Evolutionary conservation across 2,329 filamentous ascomycete species (phyloP).

Genomic region (Phialophora macrospora): DNA sequence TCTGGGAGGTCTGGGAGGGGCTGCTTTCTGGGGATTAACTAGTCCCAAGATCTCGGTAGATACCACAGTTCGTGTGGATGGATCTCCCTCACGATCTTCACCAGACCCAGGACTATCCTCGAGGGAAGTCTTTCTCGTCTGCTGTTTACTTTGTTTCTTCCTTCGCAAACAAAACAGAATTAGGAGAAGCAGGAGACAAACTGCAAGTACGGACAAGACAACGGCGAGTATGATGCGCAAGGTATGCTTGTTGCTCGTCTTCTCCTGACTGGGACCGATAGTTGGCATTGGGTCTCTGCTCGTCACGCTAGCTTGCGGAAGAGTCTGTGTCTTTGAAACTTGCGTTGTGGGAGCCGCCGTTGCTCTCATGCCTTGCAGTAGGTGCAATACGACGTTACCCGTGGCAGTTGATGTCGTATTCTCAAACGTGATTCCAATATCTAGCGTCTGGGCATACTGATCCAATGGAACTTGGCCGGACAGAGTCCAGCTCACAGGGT

Average conservation of each 20-base stretch:
- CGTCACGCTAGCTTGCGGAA: slow-evolving; percentile 17
- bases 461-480: slow-evolving; percentile 21
- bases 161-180: slow-evolving; percentile 22
- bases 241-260: slow-evolving; percentile 12
- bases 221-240: slow-evolving; percentile 24
- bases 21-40: not conserved
- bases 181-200: slow-evolving; percentile 16
- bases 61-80: not conserved
- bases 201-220: slow-evolving; percentile 21
- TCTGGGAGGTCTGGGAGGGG: slow-evolving; percentile 13
- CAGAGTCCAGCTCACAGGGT: slow-evolving; percentile 19
- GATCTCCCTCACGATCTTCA: not conserved
- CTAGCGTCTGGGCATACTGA: slow-evolving; percentile 9
- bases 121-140: not conserved
- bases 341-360: slow-evolving; percentile 4
- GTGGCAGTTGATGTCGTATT: slow-evolving; percentile 19
- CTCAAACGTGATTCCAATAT: slow-evolving; percentile 21
- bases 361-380: not conserved
- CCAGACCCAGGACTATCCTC: not conserved
- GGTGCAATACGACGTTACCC: slow-evolving; percentile 2
- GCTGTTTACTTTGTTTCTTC: slow-evolving; percentile 4
- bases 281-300: slow-evolving; percentile 11
- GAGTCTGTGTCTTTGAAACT: slow-evolving; percentile 2
- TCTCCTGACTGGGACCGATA: not conserved
- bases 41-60: not conserved